phyloP scores from a whole-genome alignment of 2,329 filamentous ascomycete genomes.

The Hypoxylon sp. region DNA sequence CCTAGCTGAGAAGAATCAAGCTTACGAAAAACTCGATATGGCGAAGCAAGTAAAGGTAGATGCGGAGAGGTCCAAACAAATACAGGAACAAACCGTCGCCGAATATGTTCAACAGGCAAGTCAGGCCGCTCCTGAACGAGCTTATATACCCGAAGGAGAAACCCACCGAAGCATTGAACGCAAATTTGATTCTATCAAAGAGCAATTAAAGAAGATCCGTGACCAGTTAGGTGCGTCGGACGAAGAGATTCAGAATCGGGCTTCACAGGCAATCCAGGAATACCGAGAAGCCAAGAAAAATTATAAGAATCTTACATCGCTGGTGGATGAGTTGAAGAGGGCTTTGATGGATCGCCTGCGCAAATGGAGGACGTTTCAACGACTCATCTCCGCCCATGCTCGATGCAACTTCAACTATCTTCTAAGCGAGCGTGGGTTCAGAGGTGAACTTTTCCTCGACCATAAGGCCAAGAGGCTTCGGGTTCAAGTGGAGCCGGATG shows the following conservation, averaged over 20 bases:
- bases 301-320: conserved; percentile 61
- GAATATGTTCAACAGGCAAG: conserved; percentile 70
- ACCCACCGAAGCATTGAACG: conserved; percentile 69
- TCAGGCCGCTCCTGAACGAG: conserved; percentile 67
- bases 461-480: conserved; percentile 82
- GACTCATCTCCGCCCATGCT: conserved; percentile 86
- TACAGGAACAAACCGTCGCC: conserved; percentile 64
- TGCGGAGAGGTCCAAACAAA: conserved; percentile 64
- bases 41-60: conserved; percentile 62
- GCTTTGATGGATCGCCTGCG: conserved; percentile 78
- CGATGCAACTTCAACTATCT: conserved; percentile 90
- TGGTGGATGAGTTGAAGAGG: conserved; percentile 63
- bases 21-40: conserved; percentile 66
- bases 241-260: conserved; percentile 71
- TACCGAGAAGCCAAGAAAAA: conserved; percentile 60
- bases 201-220: conserved; percentile 72
- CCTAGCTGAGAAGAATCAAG: conserved; percentile 74
- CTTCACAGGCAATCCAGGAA: conserved; percentile 58
- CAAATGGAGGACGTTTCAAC: conserved; percentile 86
- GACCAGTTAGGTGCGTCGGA: conserved; percentile 73
- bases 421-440: conserved; percentile 89
- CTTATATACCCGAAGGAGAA: conserved; percentile 75
- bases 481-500: conserved; percentile 80
- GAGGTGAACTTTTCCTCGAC: conserved; percentile 84
- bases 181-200: conserved; percentile 68